These are phyloP conservation scores for Porcisia hertigi DNA, from an alignment of 208 protist genomes.

Conservation along the genomic window DNA sequence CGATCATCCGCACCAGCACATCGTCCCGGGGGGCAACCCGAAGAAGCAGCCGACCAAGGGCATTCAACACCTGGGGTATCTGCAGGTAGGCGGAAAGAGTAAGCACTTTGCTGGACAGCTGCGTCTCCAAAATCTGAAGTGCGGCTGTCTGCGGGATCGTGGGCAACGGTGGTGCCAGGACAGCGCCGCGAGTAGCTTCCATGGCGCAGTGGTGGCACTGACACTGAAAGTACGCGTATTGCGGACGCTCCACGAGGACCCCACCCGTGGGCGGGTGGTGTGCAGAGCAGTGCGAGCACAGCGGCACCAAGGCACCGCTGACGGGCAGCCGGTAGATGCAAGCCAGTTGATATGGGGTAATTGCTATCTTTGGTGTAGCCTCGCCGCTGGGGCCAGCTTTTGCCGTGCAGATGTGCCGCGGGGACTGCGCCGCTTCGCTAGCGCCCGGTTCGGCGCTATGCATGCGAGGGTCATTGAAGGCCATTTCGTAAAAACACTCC, in stretches of 20 bases:
- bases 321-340: conserved; percentile 39
- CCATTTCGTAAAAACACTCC: conserved; percentile 68
- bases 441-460: background rate
- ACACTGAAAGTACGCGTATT: conserved; percentile 70
- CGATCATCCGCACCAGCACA: conserved; percentile 42
- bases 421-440: conserved; percentile 12
- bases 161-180: conserved; percentile 23
- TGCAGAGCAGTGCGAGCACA: conserved; percentile 61
- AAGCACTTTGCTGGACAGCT: conserved; percentile 26
- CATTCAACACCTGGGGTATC: conserved; percentile 46
- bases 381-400: background rate
- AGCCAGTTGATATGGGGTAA: conserved; percentile 56
- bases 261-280: conserved; percentile 44
- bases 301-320: conserved; percentile 21
- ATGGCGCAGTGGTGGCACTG: conserved; percentile 45
- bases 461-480: conserved; percentile 59
- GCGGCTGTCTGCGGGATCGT: conserved; percentile 41
- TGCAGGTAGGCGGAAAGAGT: conserved; percentile 22
- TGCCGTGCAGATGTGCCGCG: conserved; percentile 14
- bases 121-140: conserved; percentile 36
- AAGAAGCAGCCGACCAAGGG: conserved; percentile 68
- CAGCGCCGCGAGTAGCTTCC: conserved; percentile 1
- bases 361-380: background rate
- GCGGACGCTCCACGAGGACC: conserved; percentile 28
- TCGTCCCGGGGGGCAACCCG: conserved; percentile 39